Evolutionary conservation across 2,329 filamentous ascomycete species (phyloP).

Genomic region (Sphaerostilbella broomeana): DNA sequence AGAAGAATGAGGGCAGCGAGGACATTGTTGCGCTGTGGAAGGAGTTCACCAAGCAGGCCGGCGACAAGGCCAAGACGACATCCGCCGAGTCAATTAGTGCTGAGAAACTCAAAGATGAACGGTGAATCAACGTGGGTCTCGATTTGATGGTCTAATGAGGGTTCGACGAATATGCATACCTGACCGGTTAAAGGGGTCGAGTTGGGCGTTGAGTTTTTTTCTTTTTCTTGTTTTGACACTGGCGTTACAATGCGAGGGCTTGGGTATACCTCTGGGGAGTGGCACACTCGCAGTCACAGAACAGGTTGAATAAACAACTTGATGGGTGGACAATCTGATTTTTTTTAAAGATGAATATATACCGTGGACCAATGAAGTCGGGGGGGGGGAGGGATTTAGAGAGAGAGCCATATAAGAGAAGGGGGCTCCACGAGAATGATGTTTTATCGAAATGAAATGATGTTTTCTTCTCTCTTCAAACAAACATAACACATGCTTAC

Average conservation of each 20-base stretch:
- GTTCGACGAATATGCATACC: background rate
- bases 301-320: too few relatives aligned
- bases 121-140: background rate
- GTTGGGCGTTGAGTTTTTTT: slow-evolving; percentile 6
- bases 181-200: background rate
- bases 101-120: slow-evolving; percentile 9
- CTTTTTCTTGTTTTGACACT: slow-evolving; percentile 5
- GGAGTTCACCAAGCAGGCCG: slow-evolving; percentile 39
- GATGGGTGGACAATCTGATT: slow-evolving; percentile 3
- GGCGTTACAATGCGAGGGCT: slow-evolving; percentile 3
- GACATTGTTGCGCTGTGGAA: slow-evolving; percentile 46
- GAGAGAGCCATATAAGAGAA: slow-evolving; percentile 8
- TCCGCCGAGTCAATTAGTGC: slow-evolving; percentile 19
- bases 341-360: slow-evolving; percentile 9
- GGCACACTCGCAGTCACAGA: too few relatives aligned
- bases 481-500: background rate
- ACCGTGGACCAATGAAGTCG: too few relatives aligned
- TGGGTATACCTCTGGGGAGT: too few relatives aligned
- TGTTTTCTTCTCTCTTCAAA: background rate
- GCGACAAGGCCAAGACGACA: slow-evolving; percentile 25
- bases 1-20: slow-evolving; percentile 65
- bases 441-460: slow-evolving; percentile 9
- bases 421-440: slow-evolving; percentile 5
- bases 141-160: background rate
- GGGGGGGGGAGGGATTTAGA: background rate